Conservation (phyloP, 2,329 filamentous ascomycete genomes). For the Magnaporthiopsis incrustans region DNA sequence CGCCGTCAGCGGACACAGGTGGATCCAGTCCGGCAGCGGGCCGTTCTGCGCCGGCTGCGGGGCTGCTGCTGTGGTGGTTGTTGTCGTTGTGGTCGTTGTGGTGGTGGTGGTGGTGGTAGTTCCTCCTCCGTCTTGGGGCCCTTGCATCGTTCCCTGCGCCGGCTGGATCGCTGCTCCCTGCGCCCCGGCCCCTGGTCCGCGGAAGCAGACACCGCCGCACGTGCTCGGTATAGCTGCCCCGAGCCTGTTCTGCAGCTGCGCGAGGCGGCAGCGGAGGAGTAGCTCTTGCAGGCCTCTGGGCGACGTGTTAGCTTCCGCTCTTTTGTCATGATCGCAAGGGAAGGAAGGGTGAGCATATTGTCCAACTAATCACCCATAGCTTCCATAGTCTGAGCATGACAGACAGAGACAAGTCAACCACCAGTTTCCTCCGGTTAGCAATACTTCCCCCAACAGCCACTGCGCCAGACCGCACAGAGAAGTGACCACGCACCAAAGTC, state of each 20-base stretch:
- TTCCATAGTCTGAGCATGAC: not conserved
- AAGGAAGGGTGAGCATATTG: not conserved
- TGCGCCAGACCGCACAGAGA: not conserved
- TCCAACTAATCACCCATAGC: not conserved
- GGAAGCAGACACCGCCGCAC: constrained; percentile 7
- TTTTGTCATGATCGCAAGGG: not conserved
- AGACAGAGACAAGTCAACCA: not conserved
- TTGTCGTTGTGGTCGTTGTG: not conserved
- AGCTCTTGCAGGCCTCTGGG: not conserved
- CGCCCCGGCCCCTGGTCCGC: not conserved
- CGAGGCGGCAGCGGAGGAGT: not conserved
- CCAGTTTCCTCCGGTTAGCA: not conserved
- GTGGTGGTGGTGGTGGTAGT: not conserved
- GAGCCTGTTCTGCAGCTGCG: constrained; percentile 2
- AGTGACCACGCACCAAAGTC: not conserved
- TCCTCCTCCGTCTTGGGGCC: not conserved
- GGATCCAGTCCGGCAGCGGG: constrained; percentile 5
- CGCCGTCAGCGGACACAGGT: constrained; percentile 3
- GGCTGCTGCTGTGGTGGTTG: not conserved
- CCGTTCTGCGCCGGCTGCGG: not conserved
- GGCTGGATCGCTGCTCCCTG: not conserved
- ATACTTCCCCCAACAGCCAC: not conserved
- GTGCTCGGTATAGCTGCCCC: constrained; percentile 4
- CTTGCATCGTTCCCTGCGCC: not conserved
- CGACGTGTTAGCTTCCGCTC: too few species aligned